These are phyloP conservation scores for Monilinia vaccinii-corymbosi DNA, from an alignment of 2,329 filamentous ascomycete genomes.

Conservation along the genomic window DNA sequence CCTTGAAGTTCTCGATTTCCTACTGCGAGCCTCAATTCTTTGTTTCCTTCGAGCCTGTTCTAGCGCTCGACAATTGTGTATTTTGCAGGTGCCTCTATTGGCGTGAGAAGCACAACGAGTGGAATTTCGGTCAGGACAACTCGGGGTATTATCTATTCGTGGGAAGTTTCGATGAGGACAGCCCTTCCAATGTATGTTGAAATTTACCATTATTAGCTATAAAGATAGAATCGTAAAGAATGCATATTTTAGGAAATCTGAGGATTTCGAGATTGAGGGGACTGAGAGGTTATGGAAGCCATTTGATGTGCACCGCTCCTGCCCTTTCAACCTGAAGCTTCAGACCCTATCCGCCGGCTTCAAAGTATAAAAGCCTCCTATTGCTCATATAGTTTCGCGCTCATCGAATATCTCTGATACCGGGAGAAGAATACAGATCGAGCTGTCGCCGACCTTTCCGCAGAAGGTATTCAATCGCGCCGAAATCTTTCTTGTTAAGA, in stretches of 20 bases:
- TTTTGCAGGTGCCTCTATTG: constrained; percentile 12
- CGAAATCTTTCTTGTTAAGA: constrained; percentile 61
- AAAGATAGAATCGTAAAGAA: constrained; percentile 17
- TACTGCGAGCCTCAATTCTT: constrained; percentile 10
- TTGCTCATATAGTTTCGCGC: not conserved
- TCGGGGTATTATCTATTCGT: constrained; percentile 20
- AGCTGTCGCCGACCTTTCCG: constrained; percentile 58
- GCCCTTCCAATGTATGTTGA: constrained; percentile 26
- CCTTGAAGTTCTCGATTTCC: constrained; percentile 11
- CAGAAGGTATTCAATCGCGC: constrained; percentile 58
- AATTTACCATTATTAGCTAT: constrained; percentile 19
- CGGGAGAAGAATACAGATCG: constrained; percentile 55
- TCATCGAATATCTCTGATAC: constrained; percentile 50
- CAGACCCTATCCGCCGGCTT: not conserved
- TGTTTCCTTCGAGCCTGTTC: constrained; percentile 17
- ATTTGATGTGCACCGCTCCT: constrained; percentile 2
- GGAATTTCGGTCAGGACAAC: constrained; percentile 4
- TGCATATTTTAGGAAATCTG: constrained; percentile 22
- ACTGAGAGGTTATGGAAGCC: not conserved
- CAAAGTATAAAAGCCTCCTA: not conserved
- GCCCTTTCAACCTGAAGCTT: constrained; percentile 11
- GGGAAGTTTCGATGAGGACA: constrained; percentile 24
- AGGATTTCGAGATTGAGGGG: not conserved
- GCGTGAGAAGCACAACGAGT: not conserved
- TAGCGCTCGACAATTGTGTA: constrained; percentile 10